These are phyloP conservation scores for Dothidotthia symphoricarpi DNA, from an alignment of 2,329 filamentous ascomycete genomes.

Conservation along the genomic window DNA sequence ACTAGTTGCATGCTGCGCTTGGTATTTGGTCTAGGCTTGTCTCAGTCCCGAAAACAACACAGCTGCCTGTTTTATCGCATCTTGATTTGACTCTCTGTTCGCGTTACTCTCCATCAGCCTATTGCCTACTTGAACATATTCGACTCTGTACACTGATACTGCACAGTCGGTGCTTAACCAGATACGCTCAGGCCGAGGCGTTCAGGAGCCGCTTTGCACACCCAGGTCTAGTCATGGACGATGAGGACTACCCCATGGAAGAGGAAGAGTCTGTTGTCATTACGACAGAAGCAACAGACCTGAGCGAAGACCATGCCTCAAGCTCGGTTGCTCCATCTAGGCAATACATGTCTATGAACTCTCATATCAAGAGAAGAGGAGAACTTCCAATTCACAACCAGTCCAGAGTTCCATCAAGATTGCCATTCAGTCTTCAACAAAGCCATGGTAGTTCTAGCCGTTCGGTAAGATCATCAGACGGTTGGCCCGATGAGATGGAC, in stretches of 20 bases:
- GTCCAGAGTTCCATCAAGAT: slow-evolving; percentile 10
- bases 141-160: neutral
- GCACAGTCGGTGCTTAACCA: slow-evolving; percentile 11
- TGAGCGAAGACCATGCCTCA: slow-evolving; percentile 26
- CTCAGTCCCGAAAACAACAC: neutral
- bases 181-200: slow-evolving; percentile 16
- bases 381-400: slow-evolving; percentile 29
- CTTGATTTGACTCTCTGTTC: too few species aligned
- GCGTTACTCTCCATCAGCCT: too few species aligned
- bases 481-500: slow-evolving; percentile 27
- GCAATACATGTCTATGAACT: neutral
- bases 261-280: slow-evolving; percentile 26
- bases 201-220: slow-evolving; percentile 12
- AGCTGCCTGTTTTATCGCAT: too few species aligned
- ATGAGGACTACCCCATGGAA: slow-evolving; percentile 31
- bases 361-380: slow-evolving; percentile 20
- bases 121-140: too few species aligned
- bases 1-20: too few species aligned
- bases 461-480: slow-evolving; percentile 11
- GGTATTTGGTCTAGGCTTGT: too few species aligned
- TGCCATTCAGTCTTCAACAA: slow-evolving; percentile 5
- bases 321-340: slow-evolving; percentile 31
- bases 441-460: slow-evolving; percentile 8
- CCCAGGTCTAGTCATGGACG: slow-evolving; percentile 23
- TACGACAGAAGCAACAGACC: slow-evolving; percentile 18